Evolutionary conservation across 164 flowering plant species (phyloP).

Genomic region (Warburgia ugandensis): DNA sequence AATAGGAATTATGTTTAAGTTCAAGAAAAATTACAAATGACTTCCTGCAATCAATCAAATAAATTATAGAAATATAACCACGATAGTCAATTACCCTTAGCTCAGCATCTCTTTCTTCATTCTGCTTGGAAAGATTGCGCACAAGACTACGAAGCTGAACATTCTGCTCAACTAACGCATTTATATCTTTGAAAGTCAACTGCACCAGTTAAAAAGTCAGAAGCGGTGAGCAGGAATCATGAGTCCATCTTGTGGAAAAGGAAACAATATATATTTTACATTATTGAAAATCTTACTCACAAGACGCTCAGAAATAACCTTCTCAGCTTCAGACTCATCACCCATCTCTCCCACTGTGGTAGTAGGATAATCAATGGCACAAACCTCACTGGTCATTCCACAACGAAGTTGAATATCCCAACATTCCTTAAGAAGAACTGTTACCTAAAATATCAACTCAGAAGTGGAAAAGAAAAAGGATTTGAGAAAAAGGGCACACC

Average conservation of each 20-base stretch:
- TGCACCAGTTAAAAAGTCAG: conserved; percentile 17
- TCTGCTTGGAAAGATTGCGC: conserved; percentile 64
- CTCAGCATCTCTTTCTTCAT: conserved; percentile 49
- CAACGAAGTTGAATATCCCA: conserved; percentile 81
- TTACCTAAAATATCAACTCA: conserved; percentile 38
- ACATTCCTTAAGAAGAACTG: conserved; percentile 87
- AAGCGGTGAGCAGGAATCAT: background rate
- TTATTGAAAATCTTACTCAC: conserved; percentile 17
- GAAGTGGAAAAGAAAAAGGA: background rate
- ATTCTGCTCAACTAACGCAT: conserved; percentile 93
- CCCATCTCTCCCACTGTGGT: conserved; percentile 13
- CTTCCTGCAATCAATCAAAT: no score
- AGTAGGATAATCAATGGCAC: conserved; percentile 19
- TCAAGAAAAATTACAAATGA: no score
- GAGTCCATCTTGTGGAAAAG: background rate
- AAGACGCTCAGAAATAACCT: conserved; percentile 45
- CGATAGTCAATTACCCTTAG: conserved; percentile 48
- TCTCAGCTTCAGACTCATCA: conserved; percentile 45
- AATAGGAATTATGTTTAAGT: no score
- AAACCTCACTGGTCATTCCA: conserved; percentile 34
- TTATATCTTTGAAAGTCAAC: conserved; percentile 81
- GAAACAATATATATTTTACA: no score
- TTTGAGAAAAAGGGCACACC: no score
- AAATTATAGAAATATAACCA: no score
- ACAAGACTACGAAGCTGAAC: conserved; percentile 79